Evolutionary conservation across 768 basidiomycete species (phyloP), one percentile per base, ranked within the genome.

Genomic region (Panus rudis): DNA sequence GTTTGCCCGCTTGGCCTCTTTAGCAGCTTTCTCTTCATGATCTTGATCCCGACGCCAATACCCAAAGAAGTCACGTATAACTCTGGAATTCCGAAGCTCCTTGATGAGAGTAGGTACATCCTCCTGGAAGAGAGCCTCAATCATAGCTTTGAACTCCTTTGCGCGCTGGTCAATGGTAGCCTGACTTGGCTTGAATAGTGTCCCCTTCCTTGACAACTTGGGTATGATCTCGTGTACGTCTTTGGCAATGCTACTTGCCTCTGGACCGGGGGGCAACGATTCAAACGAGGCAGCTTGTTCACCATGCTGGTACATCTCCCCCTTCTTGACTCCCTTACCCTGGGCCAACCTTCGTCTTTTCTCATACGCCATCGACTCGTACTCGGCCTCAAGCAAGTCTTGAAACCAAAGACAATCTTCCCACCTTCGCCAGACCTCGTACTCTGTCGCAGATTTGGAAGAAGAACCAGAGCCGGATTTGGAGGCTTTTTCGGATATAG

Each of bases 231-330:
- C 52, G 53, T 88, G 84, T 31, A 89, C 71, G 46, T 84, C 75
- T 39, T 68, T 73, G n/a, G 79, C 78, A 32, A 90, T 73, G 12
- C 80, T 79, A 37, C 73, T 75, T 4, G 85, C 84, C 52, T 86
- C 73, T n/a, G 87, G 87, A 6, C 86, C 88, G 6, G 84, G 82
- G 11, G 88, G 88, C 16, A 91, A 71, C 1, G 86, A 89, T 41
- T 90, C 88, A 69, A 83, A 91, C 12, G 88, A 90, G 1, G 88
- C 80, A 2, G 88, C 88, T 43, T 71, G 68, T 55, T 87, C 81
- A 24, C 78, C 73, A 46, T 79, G 76, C 46, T 84, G 73, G 46
- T 86, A 75, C 2, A 85, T 70, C 14, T 82, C 77, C 43, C 79
- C 65, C 47, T 75, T 81, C 67, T 84, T 84, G 43, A 87, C 72